These are phyloP conservation scores for Naumovozyma castellii DNA, from an alignment of 805 yeast species.

Conservation along the genomic window DNA sequence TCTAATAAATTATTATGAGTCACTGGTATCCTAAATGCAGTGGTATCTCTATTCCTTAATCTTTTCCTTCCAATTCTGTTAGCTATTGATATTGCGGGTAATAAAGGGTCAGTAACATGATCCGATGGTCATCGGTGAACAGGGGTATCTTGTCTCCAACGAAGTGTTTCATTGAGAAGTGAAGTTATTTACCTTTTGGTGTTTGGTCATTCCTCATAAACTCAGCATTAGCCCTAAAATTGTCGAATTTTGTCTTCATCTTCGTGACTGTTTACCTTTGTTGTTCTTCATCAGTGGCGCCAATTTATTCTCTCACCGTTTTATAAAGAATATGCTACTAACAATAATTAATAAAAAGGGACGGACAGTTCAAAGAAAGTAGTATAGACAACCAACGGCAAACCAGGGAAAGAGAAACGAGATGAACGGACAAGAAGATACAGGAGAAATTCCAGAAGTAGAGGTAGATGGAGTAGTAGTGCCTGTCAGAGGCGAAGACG, in stretches of 20 bases:
- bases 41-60: slow-evolving; percentile 1
- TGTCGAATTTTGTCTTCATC: not conserved
- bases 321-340: no score
- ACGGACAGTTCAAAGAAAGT: not conserved
- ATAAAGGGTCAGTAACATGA: not conserved
- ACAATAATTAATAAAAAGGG: not conserved
- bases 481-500: slow-evolving; percentile 9
- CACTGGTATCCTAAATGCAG: slow-evolving; percentile 11
- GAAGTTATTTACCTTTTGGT: not conserved
- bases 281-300: not conserved
- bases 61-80: not conserved
- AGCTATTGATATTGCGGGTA: not conserved
- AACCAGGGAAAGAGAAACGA: not conserved
- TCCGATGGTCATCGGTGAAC: not conserved
- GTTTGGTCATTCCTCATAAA: not conserved
- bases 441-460: not conserved
- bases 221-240: not conserved
- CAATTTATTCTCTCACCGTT: no score
- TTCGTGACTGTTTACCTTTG: not conserved
- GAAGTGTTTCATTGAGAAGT: not conserved
- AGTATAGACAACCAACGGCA: not conserved
- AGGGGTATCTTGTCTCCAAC: not conserved
- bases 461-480: slow-evolving; percentile 6
- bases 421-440: not conserved
- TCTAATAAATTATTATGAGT: slow-evolving; percentile 20